Conservation (phyloP, 495 filamentous ascomycete genomes). For the Penicillium coffeae region DNA sequence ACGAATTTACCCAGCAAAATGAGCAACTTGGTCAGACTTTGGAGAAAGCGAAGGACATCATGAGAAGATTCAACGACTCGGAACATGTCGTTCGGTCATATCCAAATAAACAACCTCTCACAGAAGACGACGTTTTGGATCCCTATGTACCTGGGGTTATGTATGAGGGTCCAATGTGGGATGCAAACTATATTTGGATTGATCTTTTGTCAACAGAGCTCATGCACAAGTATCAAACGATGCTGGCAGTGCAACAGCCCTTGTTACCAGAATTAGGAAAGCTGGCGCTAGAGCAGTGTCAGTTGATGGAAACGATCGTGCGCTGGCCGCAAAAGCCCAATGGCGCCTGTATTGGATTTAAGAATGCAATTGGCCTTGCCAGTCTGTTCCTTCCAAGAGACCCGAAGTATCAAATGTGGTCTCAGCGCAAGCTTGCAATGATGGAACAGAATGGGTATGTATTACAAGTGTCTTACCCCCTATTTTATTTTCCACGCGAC, state of each 20-base stretch:
- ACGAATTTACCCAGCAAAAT: constrained; percentile 63
- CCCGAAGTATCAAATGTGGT: constrained; percentile 72
- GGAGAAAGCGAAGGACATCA: constrained; percentile 50
- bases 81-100: constrained; percentile 58
- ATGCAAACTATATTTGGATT: constrained; percentile 66
- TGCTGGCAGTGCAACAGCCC: constrained; percentile 47
- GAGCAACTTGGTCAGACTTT: constrained; percentile 51
- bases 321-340: constrained; percentile 65
- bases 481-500: constrained; percentile 1
- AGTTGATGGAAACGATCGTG: constrained; percentile 73
- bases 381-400: constrained; percentile 75
- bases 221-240: constrained; percentile 74
- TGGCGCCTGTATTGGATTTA: constrained; percentile 66
- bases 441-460: constrained; percentile 81
- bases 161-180: constrained; percentile 65
- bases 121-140: constrained; percentile 64
- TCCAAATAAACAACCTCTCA: constrained; percentile 42
- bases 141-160: constrained; percentile 65
- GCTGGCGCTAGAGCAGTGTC: constrained; percentile 66
- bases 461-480: neutral
- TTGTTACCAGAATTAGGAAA: constrained; percentile 49
- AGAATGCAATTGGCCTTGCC: constrained; percentile 73
- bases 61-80: constrained; percentile 58
- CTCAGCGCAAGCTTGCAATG: constrained; percentile 69
- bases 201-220: constrained; percentile 75